These are phyloP conservation scores for Cutaneotrichosporon sp. DNA, from an alignment of 1,284 basidiomycete species.

Conservation along the genomic window DNA sequence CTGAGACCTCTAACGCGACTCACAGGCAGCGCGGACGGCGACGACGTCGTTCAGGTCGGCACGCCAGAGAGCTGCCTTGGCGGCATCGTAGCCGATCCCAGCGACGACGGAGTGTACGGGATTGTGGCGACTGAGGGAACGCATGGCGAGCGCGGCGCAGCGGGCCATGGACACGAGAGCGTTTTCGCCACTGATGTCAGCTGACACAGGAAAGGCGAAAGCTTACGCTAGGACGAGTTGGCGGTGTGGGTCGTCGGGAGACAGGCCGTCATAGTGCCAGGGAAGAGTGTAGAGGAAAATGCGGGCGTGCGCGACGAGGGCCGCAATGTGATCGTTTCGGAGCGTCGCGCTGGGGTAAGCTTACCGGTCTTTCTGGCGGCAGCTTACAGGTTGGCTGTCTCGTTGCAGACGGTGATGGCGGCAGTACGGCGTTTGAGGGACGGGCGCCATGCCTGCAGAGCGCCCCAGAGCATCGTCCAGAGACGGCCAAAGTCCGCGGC, in stretches of 20 bases:
- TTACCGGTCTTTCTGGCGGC: no score
- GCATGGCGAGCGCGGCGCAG: neutral
- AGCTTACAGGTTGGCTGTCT: no score
- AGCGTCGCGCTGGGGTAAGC: no score
- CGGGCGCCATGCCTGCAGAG: neutral
- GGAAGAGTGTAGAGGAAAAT: neutral
- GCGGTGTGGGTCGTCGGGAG: neutral
- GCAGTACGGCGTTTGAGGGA: neutral
- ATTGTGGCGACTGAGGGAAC: no score
- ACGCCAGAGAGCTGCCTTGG: slow-evolving; percentile 1
- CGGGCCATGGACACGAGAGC: neutral
- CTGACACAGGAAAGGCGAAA: neutral
- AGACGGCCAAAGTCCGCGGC: neutral
- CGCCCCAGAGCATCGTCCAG: neutral
- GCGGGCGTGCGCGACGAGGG: neutral
- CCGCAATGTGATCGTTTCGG: neutral
- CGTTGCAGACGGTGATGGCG: no score
- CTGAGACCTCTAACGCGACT: neutral
- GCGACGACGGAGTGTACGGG: neutral
- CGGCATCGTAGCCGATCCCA: neutral
- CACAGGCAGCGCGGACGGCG: neutral
- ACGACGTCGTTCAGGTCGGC: neutral
- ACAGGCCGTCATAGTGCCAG: neutral
- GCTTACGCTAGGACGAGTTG: neutral
- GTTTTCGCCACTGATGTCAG: neutral